Evolutionary conservation across 129 eudicot species (phyloP).

Genomic region (Saposhnikovia divaricata): DNA sequence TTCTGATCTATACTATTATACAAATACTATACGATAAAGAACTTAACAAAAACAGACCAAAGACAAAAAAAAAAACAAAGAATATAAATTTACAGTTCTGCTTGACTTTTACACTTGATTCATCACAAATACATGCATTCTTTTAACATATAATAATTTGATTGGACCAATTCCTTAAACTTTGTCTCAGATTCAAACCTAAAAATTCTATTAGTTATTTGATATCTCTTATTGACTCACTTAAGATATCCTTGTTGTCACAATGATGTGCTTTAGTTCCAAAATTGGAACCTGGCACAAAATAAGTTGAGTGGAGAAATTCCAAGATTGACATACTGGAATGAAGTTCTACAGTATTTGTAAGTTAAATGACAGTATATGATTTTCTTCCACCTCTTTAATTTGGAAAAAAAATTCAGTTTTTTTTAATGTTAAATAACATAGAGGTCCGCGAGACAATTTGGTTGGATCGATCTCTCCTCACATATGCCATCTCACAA

Average conservation of each 20-base stretch:
- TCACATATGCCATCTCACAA: slow-evolving; percentile 88
- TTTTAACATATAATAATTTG: too few relatives aligned
- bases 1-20: too few relatives aligned
- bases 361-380: slow-evolving; percentile 32
- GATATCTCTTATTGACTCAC: background rate
- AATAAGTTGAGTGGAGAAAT: slow-evolving; percentile 85
- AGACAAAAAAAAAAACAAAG: too few relatives aligned
- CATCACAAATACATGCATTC: too few relatives aligned
- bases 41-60: too few relatives aligned
- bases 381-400: background rate
- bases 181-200: too few relatives aligned
- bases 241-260: background rate
- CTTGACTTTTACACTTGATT: too few relatives aligned
- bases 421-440: background rate
- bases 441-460: slow-evolving; percentile 81
- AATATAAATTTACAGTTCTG: too few relatives aligned
- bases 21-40: too few relatives aligned
- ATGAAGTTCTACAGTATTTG: slow-evolving; percentile 92
- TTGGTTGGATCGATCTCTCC: slow-evolving; percentile 82
- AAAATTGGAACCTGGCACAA: slow-evolving; percentile 76
- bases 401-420: background rate
- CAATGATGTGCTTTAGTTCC: background rate
- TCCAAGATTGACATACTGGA: slow-evolving; percentile 95
- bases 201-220: slow-evolving; percentile 56
- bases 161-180: too few relatives aligned